Conservation (phyloP, 257 asterid genomes). For the Echium plantagineum region DNA sequence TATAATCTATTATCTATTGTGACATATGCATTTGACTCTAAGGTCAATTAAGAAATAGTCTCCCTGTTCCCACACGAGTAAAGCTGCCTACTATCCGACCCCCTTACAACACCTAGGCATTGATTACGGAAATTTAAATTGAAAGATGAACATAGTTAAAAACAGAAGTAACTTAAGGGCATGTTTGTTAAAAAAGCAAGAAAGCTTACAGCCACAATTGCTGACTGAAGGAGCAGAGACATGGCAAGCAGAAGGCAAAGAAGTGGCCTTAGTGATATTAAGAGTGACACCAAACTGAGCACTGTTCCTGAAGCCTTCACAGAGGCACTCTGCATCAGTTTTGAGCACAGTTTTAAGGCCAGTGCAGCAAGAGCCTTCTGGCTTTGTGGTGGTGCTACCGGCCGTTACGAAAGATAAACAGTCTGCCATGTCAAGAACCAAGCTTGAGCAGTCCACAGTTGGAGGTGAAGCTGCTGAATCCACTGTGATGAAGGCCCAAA, state of each 20-base stretch:
- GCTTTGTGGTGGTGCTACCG: neutral
- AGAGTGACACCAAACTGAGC: constrained; percentile 5
- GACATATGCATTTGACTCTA: too few relatives aligned
- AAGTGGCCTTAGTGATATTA: constrained; percentile 7
- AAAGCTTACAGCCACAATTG: constrained; percentile 11
- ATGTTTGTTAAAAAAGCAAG: too few relatives aligned
- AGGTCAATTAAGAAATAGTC: too few relatives aligned
- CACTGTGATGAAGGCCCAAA: neutral
- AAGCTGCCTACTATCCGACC: too few relatives aligned
- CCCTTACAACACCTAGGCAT: too few relatives aligned
- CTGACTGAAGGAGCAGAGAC: constrained; percentile 12
- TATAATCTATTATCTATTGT: too few relatives aligned
- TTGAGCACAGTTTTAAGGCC: constrained; percentile 9
- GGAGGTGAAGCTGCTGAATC: neutral
- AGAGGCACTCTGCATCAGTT: constrained; percentile 4
- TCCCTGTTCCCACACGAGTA: too few relatives aligned
- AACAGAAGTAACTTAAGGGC: too few relatives aligned
- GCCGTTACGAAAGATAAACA: constrained; percentile 3
- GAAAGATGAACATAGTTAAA: too few relatives aligned
- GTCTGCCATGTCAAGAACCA: constrained; percentile 6
- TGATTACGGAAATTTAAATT: too few relatives aligned
- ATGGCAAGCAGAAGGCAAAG: constrained; percentile 12
- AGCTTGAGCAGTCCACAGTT: neutral
- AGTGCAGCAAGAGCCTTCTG: constrained; percentile 7
- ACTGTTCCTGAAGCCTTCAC: constrained; percentile 5